These are phyloP conservation scores for Paramecium caudatum DNA, from an alignment of 73 alveolate genomes.

Conservation along the genomic window DNA sequence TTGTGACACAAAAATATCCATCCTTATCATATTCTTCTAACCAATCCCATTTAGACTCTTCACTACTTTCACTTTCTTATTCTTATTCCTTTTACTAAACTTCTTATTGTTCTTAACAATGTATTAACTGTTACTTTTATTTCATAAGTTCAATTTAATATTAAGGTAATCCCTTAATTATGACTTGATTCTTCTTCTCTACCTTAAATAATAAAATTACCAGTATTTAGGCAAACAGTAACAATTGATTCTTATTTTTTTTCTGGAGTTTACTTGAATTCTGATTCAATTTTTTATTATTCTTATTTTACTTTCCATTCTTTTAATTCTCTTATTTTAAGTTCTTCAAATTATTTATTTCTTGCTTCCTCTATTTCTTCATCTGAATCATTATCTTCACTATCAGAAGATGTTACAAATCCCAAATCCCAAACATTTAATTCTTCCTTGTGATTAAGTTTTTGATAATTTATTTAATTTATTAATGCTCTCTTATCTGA, in stretches of 20 bases:
- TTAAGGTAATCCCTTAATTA: background rate
- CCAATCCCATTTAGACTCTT: constrained; percentile 70
- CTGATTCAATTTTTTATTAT: background rate
- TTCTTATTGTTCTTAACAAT: background rate
- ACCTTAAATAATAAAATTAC: background rate
- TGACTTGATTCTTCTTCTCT: constrained; percentile 45
- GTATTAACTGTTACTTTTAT: background rate
- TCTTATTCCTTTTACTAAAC: background rate
- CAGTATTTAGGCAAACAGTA: constrained; percentile 28
- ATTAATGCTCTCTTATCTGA: constrained; percentile 28
- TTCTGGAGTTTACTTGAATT: background rate
- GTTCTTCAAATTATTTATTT: constrained; percentile 12
- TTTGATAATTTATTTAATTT: constrained; percentile 22
- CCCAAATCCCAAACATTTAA: constrained; percentile 47
- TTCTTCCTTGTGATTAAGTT: background rate
- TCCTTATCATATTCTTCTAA: constrained; percentile 44
- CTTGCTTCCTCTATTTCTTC: constrained; percentile 48
- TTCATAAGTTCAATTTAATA: background rate
- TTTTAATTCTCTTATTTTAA: background rate
- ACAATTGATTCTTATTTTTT: background rate
- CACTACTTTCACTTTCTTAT: constrained; percentile 2
- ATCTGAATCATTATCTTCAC: constrained; percentile 68
- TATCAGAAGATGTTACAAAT: constrained; percentile 61
- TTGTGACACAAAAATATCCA: constrained; percentile 31
- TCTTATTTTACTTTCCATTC: constrained; percentile 7